Evolutionary conservation across 192 early-diverging fungal genomes (phyloP), one percentile per base, ranked within the genome.

Genomic region (Martensiomyces pterosporus): DNA sequence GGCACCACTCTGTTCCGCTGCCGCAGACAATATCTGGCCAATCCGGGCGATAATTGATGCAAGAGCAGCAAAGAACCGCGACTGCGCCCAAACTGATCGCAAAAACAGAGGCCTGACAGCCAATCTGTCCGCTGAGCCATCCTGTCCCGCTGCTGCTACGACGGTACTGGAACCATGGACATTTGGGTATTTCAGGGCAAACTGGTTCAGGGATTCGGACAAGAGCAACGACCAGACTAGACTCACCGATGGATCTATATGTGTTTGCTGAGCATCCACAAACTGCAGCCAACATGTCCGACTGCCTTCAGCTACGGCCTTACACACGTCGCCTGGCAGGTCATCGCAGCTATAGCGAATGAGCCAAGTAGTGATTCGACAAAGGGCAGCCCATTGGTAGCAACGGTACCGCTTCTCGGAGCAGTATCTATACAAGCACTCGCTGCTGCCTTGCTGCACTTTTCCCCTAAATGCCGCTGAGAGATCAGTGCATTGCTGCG

Each of bases 321-420:
- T 32, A 12, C 6, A 32, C 12, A 32, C 53, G 13, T 13, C 39
- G 9, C 13, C 43, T 19, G 33, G 21, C 3, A 9, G 24, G 25
- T 0, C 32, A 3, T 24, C n/a, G 24, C 7, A 13, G 39, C 10
- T 29, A 12, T 2, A 35, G 25, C 27, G 15, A 0, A 54, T 14
- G 14, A 59, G 24, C 60, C 67, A 64, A 0, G 67, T 60, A 24
- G 47, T 35, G 4, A 55, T 13, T 3, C 49, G 67, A 13, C 67
- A 71, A 0, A 71, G 38, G 0, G 57, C 56, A 2, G 67, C 60
- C 67, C 67, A 71, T 43, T 71, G 67, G 43, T 71, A 71, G 43
- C 67, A 71, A 4, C 67, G 60, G 35, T 48, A 51, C 21, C 52
- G 51, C 37, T 39, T 48, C 10, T 35, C 36, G 5, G 56, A 43